A percentile compares a stretch with the other conserved stretches of the same genome.
phyloP scores from a whole-genome alignment of 2,329 filamentous ascomycete species.

The Xylaria sp. region DNA sequence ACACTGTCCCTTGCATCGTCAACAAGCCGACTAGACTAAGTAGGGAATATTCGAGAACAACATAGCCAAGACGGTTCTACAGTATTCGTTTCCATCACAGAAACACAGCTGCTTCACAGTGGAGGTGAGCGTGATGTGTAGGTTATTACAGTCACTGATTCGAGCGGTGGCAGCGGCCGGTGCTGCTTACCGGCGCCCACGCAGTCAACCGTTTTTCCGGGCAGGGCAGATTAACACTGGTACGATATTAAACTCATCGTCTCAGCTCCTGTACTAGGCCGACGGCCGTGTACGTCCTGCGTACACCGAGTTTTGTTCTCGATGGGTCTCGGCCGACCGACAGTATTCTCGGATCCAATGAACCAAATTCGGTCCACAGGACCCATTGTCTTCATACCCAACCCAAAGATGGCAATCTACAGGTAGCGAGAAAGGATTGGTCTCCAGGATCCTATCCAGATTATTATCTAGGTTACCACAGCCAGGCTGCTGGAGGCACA shows the following conservation, averaged over 20 bases:
- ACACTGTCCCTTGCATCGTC: not conserved
- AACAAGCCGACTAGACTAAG: not conserved
- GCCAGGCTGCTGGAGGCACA: not conserved
- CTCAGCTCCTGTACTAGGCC: not conserved
- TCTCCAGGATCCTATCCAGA: not conserved
- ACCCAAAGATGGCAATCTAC: conserved; percentile 26
- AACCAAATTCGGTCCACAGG: conserved; percentile 7
- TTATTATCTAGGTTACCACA: not conserved
- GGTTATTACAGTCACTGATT: too few relatives aligned
- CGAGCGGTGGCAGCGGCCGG: not conserved
- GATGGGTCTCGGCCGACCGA: conserved; percentile 1
- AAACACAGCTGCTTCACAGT: not conserved
- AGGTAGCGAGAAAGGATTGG: conserved; percentile 23
- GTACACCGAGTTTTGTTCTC: conserved; percentile 12
- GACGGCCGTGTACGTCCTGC: not conserved
- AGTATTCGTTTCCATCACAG: conserved; percentile 1
- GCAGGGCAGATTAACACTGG: not conserved
- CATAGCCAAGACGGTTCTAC: conserved; percentile 4
- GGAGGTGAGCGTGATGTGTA: not conserved
- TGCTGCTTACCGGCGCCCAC: not conserved
- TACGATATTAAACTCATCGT: not conserved
- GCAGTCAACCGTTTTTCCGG: not conserved
- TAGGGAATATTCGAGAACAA: conserved; percentile 20
- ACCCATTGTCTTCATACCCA: conserved; percentile 35
- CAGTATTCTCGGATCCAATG: conserved; percentile 7